Evolutionary conservation across 2,329 filamentous ascomycete genomes (phyloP), one percentile per base, ranked within the genome.

Genomic region (Fusarium scirpi): DNA sequence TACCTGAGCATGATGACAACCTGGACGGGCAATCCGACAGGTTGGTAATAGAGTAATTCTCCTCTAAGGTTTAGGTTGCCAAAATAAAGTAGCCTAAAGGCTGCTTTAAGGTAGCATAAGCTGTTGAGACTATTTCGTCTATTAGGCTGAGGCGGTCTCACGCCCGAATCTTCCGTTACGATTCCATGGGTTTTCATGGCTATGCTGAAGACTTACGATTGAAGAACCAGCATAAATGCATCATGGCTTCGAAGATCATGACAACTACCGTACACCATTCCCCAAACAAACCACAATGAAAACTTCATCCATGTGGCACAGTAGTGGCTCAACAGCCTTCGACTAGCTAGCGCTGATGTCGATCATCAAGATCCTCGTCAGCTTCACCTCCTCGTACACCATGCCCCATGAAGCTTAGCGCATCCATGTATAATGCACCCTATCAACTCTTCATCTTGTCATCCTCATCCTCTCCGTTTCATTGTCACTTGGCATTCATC

Each of bases 211-310:
- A 12, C 10, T 38, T n/a, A 12, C 34, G n/a, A 38, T 10, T 7
- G 1, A n/a, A 6, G 9, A 11, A 6, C 34, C 18, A n/a, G 18
- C 18, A 38, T 11, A 6, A 4, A 38, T n/a, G 10, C 10, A 29
- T 29, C n/a, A n/a, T n/a, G n/a, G n/a, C n/a, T n/a, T n/a, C n/a
- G n/a, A n/a, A n/a, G n/a, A n/a, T n/a, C n/a, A n/a, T n/a, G n/a
- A n/a, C n/a, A n/a, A n/a, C n/a, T n/a, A n/a, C n/a, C 18, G 34
- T 38, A 38, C 18, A 38, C 34, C 12, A n/a, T 38, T 12, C 34
- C 34, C 3, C 18, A 38, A 0, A n/a, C 4, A 11, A 4, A n/a
- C 34, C 18, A 11, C 18, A 38, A 38, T 0, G 18, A n/a, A 0
- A 18, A 38, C 10, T 38, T 10, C 6, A 7, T 38, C 18, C 6